These are phyloP conservation scores for Pterulicium gracile DNA, from an alignment of 1,284 basidiomycete species.

Conservation along the genomic window DNA sequence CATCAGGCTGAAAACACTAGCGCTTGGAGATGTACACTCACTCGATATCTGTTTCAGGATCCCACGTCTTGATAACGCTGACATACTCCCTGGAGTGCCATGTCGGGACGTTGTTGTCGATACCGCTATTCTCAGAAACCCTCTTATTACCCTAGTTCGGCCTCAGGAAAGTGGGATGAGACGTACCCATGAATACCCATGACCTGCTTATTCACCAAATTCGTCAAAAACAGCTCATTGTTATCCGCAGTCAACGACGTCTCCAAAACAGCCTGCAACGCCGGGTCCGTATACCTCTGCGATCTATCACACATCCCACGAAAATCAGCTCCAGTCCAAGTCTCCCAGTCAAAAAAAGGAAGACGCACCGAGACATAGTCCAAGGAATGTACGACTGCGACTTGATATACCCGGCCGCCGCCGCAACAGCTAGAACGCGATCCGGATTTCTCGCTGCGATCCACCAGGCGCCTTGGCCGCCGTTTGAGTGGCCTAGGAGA, in stretches of 20 bases:
- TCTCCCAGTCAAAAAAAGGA: background rate
- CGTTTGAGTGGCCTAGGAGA: conserved; percentile 85
- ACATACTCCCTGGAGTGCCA: conserved; percentile 69
- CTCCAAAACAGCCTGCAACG: conserved; percentile 58
- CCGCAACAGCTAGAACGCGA: conserved; percentile 56
- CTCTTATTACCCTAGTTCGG: conserved; percentile 2
- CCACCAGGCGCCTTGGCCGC: conserved; percentile 86
- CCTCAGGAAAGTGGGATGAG: conserved; percentile 1
- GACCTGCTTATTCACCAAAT: conserved; percentile 58
- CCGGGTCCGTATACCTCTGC: conserved; percentile 71
- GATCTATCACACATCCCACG: conserved; percentile 31
- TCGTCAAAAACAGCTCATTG: conserved; percentile 78
- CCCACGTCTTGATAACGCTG: conserved; percentile 45
- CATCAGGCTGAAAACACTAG: background rate
- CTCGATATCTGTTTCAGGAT: conserved; percentile 38
- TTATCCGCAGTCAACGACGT: conserved; percentile 71
- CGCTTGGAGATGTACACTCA: conserved; percentile 20
- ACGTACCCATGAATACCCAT: conserved; percentile 71
- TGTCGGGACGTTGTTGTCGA: conserved; percentile 70
- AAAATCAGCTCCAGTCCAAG: background rate
- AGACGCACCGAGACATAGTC: conserved; percentile 42
- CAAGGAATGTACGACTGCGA: conserved; percentile 78
- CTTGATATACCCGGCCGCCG: conserved; percentile 73
- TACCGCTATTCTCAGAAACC: conserved; percentile 32
- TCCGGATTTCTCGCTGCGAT: conserved; percentile 70